phyloP scores from a whole-genome alignment of 768 basidiomycete species.

The Gymnopilus dilepis region DNA sequence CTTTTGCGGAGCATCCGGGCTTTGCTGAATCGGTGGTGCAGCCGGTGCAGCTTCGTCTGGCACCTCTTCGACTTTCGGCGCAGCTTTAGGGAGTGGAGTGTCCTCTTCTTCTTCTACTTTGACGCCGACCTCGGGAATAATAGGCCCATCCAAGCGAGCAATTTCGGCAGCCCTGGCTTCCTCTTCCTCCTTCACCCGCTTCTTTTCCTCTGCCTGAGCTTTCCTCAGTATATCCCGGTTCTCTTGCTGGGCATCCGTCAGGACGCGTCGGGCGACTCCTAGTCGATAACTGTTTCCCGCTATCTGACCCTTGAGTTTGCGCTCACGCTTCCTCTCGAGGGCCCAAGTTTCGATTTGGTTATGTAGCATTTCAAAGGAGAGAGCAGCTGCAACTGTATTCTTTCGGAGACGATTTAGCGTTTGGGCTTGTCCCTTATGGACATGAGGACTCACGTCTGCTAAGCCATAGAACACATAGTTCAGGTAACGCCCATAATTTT shows the following conservation, averaged over 20 bases:
- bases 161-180: not conserved
- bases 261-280: not conserved
- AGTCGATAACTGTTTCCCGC: not conserved
- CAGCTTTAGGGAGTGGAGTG: not conserved
- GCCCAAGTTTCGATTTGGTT: conserved; percentile 6
- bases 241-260: not conserved
- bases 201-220: not conserved
- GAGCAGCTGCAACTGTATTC: conserved; percentile 1
- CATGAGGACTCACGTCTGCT: not conserved
- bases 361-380: conserved; percentile 4
- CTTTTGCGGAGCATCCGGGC: no score
- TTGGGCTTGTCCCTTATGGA: not conserved
- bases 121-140: not conserved
- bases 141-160: not conserved
- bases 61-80: not conserved
- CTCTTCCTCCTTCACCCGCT: not conserved
- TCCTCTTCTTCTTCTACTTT: not conserved
- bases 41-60: not conserved
- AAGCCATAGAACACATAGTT: conserved; percentile 1
- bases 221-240: not conserved
- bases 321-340: not conserved
- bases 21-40: no score
- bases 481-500: not conserved
- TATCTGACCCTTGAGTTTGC: not conserved
- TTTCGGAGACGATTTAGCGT: not conserved